Conservation (phyloP, 2,329 filamentous ascomycete genomes). For the Hymenoscyphus fraxineus region DNA sequence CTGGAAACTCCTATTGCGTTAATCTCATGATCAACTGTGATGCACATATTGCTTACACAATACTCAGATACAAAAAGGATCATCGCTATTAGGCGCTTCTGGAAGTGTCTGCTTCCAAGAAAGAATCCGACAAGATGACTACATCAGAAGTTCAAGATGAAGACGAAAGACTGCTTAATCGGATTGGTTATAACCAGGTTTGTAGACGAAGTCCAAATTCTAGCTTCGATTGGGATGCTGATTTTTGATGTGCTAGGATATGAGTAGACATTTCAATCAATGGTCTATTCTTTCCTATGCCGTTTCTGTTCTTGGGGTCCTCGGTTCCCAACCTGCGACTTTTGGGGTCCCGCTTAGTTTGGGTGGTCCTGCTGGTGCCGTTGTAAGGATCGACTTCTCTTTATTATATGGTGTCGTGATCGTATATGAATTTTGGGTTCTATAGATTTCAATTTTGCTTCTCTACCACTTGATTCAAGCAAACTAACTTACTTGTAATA, state of each 20-base stretch:
- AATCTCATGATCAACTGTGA: no score
- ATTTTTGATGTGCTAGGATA: slow-evolving; percentile 43
- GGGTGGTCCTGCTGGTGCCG: slow-evolving; percentile 59
- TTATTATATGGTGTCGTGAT: background rate
- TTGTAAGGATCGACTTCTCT: slow-evolving; percentile 28
- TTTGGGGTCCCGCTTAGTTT: slow-evolving; percentile 55
- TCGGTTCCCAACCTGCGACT: slow-evolving; percentile 63
- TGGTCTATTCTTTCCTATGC: slow-evolving; percentile 65
- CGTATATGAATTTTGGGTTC: background rate
- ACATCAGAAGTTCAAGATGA: slow-evolving; percentile 47
- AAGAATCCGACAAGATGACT: slow-evolving; percentile 37
- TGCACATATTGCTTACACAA: no score
- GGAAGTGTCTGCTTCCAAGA: background rate
- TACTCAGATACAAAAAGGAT: no score
- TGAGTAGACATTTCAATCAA: slow-evolving; percentile 60
- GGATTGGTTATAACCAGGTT: slow-evolving; percentile 62
- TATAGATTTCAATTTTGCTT: background rate
- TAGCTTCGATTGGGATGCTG: background rate
- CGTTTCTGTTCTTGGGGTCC: slow-evolving; percentile 60
- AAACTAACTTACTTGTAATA: background rate
- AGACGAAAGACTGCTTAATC: slow-evolving; percentile 56
- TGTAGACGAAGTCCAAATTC: slow-evolving; percentile 12
- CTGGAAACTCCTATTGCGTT: no score
- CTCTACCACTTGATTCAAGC: background rate
- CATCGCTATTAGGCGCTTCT: no score